Percentiles rank a stretch among this genome's conserved stretches.
phyloP scores from a whole-genome alignment of 2,329 filamentous ascomycete species.

The Calonectria crousiana region DNA sequence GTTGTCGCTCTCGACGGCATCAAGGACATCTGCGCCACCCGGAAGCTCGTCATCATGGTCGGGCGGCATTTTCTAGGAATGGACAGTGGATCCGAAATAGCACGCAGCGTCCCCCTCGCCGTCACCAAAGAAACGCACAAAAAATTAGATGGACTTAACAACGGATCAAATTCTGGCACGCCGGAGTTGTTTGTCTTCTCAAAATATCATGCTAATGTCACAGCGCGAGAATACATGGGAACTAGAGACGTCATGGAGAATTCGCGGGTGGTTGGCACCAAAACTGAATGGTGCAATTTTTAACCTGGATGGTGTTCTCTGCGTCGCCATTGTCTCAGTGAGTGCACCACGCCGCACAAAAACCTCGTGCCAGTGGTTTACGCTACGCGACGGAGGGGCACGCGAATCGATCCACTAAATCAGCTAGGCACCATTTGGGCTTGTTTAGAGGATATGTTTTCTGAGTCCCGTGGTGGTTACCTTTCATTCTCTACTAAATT shows the following conservation, averaged over 20 bases:
- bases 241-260: background rate
- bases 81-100: background rate
- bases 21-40: background rate
- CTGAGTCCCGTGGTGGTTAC: background rate
- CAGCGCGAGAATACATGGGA: no score
- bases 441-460: background rate
- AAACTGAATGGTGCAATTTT: constrained; percentile 4
- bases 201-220: background rate
- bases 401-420: background rate
- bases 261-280: background rate
- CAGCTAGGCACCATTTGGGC: background rate
- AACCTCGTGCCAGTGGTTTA: background rate
- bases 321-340: background rate
- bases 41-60: background rate
- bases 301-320: background rate
- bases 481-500: background rate
- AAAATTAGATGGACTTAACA: background rate
- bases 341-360: background rate
- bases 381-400: background rate
- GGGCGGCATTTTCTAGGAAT: background rate
- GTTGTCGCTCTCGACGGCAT: background rate
- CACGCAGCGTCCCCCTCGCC: background rate
- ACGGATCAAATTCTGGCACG: no score
- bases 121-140: background rate
- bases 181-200: background rate